Percentiles rank a stretch among this genome's conserved stretches.
Conservation (phyloP, 805 yeast species). For the Candida ponderosae region DNA sequence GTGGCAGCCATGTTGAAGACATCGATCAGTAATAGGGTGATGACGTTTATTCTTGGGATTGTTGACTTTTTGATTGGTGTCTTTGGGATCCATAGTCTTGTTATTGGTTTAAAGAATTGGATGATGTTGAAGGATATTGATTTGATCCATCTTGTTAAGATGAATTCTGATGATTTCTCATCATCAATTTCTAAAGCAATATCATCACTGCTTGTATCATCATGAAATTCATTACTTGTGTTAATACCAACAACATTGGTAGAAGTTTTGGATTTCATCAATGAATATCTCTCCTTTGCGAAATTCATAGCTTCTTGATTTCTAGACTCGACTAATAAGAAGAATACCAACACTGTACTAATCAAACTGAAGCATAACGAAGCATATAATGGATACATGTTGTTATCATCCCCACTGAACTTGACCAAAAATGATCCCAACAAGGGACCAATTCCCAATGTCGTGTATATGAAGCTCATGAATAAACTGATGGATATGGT, state of each 20-base stretch:
- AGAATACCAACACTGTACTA: slow-evolving; percentile 2
- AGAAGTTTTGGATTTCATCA: too few species aligned
- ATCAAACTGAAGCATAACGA: slow-evolving; percentile 4
- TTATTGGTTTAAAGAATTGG: slow-evolving; percentile 11
- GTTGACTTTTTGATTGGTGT: slow-evolving; percentile 5
- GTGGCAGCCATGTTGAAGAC: slow-evolving; percentile 15
- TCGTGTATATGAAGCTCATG: slow-evolving; percentile 16
- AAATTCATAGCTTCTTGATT: slow-evolving; percentile 12
- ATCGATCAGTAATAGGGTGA: slow-evolving; percentile 13
- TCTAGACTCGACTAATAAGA: slow-evolving; percentile 10
- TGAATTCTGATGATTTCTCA: neutral
- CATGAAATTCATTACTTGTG: too few species aligned
- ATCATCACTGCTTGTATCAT: too few species aligned
- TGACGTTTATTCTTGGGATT: slow-evolving; percentile 13
- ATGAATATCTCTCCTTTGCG: slow-evolving; percentile 4
- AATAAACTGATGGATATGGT: slow-evolving; percentile 11
- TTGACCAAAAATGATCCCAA: slow-evolving; percentile 14
- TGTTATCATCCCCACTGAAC: slow-evolving; percentile 1
- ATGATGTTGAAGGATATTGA: neutral
- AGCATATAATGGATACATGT: slow-evolving; percentile 2
- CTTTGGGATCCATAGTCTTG: slow-evolving; percentile 13
- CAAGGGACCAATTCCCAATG: slow-evolving; percentile 17
- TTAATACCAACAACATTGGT: too few species aligned
- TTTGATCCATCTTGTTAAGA: neutral
- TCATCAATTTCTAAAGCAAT: too few species aligned